Evolutionary conservation across 139 green algal genomes (phyloP), one percentile per base, ranked within the genome.

Genomic region (Chlorella sp.): DNA sequence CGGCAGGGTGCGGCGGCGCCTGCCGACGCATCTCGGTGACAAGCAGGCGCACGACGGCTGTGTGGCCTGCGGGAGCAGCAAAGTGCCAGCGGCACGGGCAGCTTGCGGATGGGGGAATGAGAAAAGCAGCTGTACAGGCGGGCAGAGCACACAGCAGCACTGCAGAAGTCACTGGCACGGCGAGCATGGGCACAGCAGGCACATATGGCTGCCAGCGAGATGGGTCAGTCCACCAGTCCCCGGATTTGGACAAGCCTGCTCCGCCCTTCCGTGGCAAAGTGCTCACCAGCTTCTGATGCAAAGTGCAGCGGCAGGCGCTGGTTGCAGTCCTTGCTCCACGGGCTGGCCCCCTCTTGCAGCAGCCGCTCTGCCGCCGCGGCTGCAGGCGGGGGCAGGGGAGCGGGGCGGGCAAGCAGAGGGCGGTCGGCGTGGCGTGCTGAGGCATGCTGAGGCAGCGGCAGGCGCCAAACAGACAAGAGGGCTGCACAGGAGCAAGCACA

Each of bases 231-330:
- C 48, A 57, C 5, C 48, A 57, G 9, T n/a, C n/a, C n/a, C n/a
- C n/a, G n/a, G n/a, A n/a, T n/a, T n/a, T n/a, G 42, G 36, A 19
- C 14, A 34, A 53, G 4, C 0, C 22, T 57, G 42, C 28, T 3
- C 78, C 34, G 16, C 75, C n/a, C 36, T 36, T 11, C n/a, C n/a
- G n/a, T n/a, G n/a, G n/a, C n/a, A n/a, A n/a, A n/a, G n/a, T 30
- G 37, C 76, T 12, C 42, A 85, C 91, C 91, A 36, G 77, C 88
- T 53, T 94, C 91, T 4, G 91, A 88, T 4, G 91, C 88, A 82
- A 91, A 93, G 76, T 94, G 91, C 61, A 94, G 85, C 34, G 91
- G 90, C 66, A 94, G 34, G 34, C 91, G 85, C 76, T 82, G 83
- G 76, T 90, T 93, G 91, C 89, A 90, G 60, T 92, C 89, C 40